These are phyloP conservation scores for Epichloe uncinata DNA, from an alignment of 2,329 filamentous ascomycete species.

Conservation along the genomic window DNA sequence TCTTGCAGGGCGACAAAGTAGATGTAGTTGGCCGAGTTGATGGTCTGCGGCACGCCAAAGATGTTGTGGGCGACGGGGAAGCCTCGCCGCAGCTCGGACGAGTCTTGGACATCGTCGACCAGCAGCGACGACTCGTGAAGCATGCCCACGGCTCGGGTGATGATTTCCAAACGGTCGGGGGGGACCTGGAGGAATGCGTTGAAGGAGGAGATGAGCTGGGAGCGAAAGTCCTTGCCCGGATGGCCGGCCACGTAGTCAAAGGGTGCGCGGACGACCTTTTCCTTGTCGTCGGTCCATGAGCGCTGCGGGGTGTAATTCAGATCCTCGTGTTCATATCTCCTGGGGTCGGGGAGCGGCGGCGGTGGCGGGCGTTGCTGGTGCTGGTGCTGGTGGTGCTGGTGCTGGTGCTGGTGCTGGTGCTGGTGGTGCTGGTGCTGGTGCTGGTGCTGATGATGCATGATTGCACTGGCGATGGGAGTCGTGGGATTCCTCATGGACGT, in stretches of 20 bases:
- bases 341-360: conserved; percentile 33
- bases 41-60: conserved; percentile 76
- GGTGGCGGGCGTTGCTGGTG: conserved; percentile 10
- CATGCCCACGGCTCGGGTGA: conserved; percentile 72
- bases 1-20: conserved; percentile 73
- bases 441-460: conserved; percentile 16
- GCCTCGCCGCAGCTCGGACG: conserved; percentile 60
- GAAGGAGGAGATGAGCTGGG: conserved; percentile 71
- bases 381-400: conserved; percentile 4
- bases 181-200: conserved; percentile 71
- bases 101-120: conserved; percentile 81
- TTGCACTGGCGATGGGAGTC: conserved; percentile 1
- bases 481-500: neutral
- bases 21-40: conserved; percentile 82
- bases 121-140: conserved; percentile 74
- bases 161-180: conserved; percentile 52
- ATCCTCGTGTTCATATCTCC: conserved; percentile 41
- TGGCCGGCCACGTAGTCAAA: conserved; percentile 70
- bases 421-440: conserved; percentile 20
- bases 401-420: conserved; percentile 13
- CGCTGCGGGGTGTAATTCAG: conserved; percentile 36
- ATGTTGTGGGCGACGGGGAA: conserved; percentile 74
- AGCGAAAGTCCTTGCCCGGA: conserved; percentile 74
- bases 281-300: conserved; percentile 61
- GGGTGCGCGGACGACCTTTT: conserved; percentile 62